These are phyloP conservation scores for Fomitopsis pinicola DNA, from an alignment of 1,284 basidiomycete species.

Conservation along the genomic window DNA sequence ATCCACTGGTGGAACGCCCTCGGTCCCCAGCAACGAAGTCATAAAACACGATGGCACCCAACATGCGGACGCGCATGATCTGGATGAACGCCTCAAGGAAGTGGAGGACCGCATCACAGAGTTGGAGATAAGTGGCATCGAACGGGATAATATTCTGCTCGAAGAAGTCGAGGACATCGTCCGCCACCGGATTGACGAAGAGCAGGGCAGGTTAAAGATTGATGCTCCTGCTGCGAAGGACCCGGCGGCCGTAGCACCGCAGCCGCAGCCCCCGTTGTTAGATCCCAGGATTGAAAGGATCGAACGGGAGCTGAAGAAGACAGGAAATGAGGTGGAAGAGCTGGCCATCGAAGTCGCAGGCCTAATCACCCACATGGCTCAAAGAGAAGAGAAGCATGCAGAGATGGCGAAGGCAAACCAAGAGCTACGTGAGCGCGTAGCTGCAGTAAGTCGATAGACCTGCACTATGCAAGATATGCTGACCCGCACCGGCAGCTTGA, in stretches of 20 bases:
- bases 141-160: slow-evolving; percentile 31
- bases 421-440: slow-evolving; percentile 14
- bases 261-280: not conserved
- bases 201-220: slow-evolving; percentile 15
- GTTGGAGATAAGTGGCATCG: slow-evolving; percentile 40
- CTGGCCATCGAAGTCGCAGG: slow-evolving; percentile 35
- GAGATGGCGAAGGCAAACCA: slow-evolving; percentile 19
- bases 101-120: slow-evolving; percentile 36
- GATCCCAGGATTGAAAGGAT: not conserved
- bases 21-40: not conserved
- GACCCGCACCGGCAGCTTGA: slow-evolving; percentile 24
- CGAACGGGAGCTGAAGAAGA: slow-evolving; percentile 16
- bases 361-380: slow-evolving; percentile 29
- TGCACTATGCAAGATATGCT: not conserved
- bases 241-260: not conserved
- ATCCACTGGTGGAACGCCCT: slow-evolving; percentile 16
- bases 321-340: slow-evolving; percentile 33
- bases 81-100: slow-evolving; percentile 34
- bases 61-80: slow-evolving; percentile 27
- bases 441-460: slow-evolving; percentile 22
- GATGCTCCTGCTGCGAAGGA: not conserved
- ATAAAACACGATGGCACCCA: not conserved
- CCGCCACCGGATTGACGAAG: slow-evolving; percentile 30
- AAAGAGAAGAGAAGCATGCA: slow-evolving; percentile 24
- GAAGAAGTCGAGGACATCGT: slow-evolving; percentile 38